These are phyloP conservation scores for Ophiostoma triangulosporum DNA, from an alignment of 2,329 filamentous ascomycete species.

Conservation along the genomic window DNA sequence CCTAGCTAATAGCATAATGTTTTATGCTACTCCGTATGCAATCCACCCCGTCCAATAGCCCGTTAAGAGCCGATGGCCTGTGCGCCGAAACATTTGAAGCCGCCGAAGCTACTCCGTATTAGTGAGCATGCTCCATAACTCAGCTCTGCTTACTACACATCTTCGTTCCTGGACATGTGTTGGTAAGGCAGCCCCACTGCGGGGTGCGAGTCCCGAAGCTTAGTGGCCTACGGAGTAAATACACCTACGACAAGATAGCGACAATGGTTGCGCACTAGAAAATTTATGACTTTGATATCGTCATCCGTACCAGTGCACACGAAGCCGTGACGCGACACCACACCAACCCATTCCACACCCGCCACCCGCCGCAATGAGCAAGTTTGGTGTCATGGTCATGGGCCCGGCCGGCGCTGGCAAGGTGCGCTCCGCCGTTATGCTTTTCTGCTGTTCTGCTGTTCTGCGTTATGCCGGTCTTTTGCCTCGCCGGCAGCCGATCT, in stretches of 20 bases:
- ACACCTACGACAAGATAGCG: neutral
- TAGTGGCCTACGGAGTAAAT: neutral
- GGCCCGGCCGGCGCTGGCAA: slow-evolving; percentile 93
- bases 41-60: neutral
- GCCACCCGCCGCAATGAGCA: slow-evolving; percentile 51
- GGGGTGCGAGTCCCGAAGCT: slow-evolving; percentile 7
- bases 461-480: too few species aligned
- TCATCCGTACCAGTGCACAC: neutral
- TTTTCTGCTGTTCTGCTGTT: too few species aligned
- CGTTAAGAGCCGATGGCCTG: slow-evolving; percentile 6
- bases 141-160: neutral
- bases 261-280: neutral
- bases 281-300: neutral
- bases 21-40: too few species aligned
- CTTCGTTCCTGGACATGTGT: neutral
- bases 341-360: neutral
- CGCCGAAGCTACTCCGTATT: neutral
- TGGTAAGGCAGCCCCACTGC: slow-evolving; percentile 7
- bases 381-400: slow-evolving; percentile 91
- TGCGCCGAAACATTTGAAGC: slow-evolving; percentile 4
- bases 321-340: neutral
- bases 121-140: neutral
- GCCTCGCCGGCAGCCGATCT: too few species aligned
- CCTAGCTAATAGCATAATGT: too few species aligned
- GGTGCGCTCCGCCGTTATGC: slow-evolving; percentile 29